These are phyloP conservation scores for Psilocybe mexicana DNA, from an alignment of 1,284 basidiomycete genomes.

Conservation along the genomic window DNA sequence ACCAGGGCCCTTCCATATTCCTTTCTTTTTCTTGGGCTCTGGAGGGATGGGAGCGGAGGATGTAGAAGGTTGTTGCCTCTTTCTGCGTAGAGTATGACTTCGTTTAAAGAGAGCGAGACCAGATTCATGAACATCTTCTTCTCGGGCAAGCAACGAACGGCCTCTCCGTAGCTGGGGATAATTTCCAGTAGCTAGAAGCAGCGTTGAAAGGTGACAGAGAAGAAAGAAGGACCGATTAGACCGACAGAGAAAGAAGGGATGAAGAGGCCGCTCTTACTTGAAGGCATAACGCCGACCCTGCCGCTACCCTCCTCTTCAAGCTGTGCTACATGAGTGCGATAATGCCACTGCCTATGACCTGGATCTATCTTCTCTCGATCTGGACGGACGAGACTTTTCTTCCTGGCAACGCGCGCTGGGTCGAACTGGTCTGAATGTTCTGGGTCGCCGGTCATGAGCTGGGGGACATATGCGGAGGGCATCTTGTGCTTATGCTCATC, in stretches of 20 bases:
- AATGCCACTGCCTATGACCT: slow-evolving; percentile 93
- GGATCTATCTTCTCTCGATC: slow-evolving; percentile 98
- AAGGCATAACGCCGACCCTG: slow-evolving; percentile 72
- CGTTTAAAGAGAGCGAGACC: slow-evolving; percentile 87
- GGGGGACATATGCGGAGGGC: slow-evolving; percentile 56
- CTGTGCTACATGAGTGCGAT: slow-evolving; percentile 86
- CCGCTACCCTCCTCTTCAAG: slow-evolving; percentile 67
- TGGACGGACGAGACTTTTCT: slow-evolving; percentile 92
- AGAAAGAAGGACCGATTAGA: not conserved
- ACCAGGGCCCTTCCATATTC: slow-evolving; percentile 76
- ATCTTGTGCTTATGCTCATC: slow-evolving; percentile 52
- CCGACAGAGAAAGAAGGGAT: slow-evolving; percentile 5
- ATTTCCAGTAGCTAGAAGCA: slow-evolving; percentile 75
- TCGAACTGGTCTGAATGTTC: slow-evolving; percentile 50
- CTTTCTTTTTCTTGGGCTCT: slow-evolving; percentile 45
- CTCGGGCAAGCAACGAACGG: slow-evolving; percentile 83
- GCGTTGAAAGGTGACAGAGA: slow-evolving; percentile 11
- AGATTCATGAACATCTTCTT: slow-evolving; percentile 85
- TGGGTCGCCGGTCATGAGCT: slow-evolving; percentile 48
- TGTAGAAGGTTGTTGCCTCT: slow-evolving; percentile 47
- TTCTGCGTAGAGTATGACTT: slow-evolving; percentile 73
- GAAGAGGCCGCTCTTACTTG: slow-evolving; percentile 52
- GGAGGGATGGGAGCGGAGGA: slow-evolving; percentile 37
- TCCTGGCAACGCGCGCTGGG: slow-evolving; percentile 58
- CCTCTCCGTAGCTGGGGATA: slow-evolving; percentile 78